These are phyloP conservation scores for Lithocarpus polystachyus DNA, from an alignment of 306 rosid genomes.

Conservation along the genomic window DNA sequence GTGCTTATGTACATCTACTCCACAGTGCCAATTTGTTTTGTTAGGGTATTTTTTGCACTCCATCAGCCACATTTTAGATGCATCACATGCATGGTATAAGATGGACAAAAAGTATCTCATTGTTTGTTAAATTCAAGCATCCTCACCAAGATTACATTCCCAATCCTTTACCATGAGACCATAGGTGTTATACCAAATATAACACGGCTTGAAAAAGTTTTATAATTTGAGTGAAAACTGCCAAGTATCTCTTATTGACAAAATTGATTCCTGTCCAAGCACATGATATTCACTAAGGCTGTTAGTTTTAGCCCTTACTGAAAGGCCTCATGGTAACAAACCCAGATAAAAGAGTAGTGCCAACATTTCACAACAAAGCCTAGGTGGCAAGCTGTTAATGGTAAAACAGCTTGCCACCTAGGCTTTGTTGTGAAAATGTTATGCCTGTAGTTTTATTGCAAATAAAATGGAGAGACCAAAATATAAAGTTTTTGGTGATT, in stretches of 20 bases:
- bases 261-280: neutral
- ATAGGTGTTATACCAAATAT: neutral
- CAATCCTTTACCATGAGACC: neutral
- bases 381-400: too few species aligned
- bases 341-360: neutral
- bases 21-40: neutral
- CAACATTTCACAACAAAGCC: too few species aligned
- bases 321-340: neutral
- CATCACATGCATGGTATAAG: neutral
- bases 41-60: neutral
- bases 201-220: neutral
- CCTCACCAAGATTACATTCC: neutral
- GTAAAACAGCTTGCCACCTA: too few species aligned
- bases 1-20: neutral
- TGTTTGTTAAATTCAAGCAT: neutral
- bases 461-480: neutral
- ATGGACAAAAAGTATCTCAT: neutral
- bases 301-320: neutral
- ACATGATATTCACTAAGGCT: neutral
- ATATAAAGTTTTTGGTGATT: neutral
- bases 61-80: neutral
- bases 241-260: neutral
- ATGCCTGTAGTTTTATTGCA: neutral
- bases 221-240: neutral
- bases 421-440: too few species aligned